Evolutionary conservation across 495 filamentous ascomycete species (phyloP).

Genomic region (Penicillium atrosanguineum): DNA sequence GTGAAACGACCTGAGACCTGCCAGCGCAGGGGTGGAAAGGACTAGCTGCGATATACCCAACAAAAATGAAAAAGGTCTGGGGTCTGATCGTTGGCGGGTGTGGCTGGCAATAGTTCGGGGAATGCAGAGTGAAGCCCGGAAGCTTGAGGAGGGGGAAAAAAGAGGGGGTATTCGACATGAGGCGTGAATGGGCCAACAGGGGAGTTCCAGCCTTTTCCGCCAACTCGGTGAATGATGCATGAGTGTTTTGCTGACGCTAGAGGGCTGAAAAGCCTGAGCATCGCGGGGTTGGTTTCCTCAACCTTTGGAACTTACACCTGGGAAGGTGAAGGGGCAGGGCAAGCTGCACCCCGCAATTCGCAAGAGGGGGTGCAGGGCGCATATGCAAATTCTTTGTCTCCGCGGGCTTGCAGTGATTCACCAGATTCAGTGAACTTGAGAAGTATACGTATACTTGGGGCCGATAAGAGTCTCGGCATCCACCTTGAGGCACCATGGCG

Average conservation of each 20-base stretch:
- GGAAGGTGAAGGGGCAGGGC: conserved; percentile 19
- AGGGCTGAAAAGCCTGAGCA: neutral
- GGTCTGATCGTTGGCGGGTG: conserved; percentile 1
- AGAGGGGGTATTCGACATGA: neutral
- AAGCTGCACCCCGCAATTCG: conserved; percentile 25
- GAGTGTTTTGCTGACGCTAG: conserved; percentile 6
- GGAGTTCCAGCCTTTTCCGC: conserved; percentile 8
- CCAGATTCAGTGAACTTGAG: neutral
- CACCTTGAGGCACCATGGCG: conserved; percentile 1
- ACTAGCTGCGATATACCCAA: conserved; percentile 1
- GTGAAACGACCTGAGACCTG: conserved; percentile 6
- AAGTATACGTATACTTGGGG: neutral
- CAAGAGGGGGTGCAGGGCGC: neutral
- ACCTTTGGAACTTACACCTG: neutral
- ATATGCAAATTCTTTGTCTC: conserved; percentile 7
- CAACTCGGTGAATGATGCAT: conserved; percentile 1
- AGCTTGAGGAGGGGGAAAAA: neutral
- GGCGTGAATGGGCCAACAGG: neutral
- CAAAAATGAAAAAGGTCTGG: neutral
- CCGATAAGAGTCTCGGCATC: conserved; percentile 4
- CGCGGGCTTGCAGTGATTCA: neutral
- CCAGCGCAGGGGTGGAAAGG: neutral
- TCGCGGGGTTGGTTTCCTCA: conserved; percentile 5
- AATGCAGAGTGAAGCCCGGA: neutral
- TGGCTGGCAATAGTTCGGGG: conserved; percentile 7